Conservation (phyloP, 257 asterid genomes). For the Solanum ossicruentum region DNA sequence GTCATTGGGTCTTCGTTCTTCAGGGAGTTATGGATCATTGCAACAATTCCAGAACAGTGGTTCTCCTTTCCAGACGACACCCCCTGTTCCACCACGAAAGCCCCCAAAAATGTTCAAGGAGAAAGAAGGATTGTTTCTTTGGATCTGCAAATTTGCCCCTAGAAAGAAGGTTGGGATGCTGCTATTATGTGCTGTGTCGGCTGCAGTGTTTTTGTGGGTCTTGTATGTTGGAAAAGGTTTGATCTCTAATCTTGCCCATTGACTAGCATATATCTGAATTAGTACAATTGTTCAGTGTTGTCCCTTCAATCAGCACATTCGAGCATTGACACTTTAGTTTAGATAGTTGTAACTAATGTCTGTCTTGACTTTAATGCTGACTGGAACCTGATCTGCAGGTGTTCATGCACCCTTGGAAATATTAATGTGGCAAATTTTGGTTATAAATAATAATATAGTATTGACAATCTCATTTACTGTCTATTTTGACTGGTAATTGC, state of each 20-base stretch:
- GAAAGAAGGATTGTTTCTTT: slow-evolving; percentile 60
- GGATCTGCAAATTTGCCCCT: slow-evolving; percentile 83
- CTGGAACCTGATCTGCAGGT: neutral
- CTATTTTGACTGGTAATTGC: neutral
- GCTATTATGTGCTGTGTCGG: slow-evolving; percentile 56
- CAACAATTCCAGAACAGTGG: slow-evolving; percentile 45
- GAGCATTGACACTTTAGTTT: neutral
- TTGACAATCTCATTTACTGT: neutral
- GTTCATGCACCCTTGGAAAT: neutral
- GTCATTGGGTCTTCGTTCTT: slow-evolving; percentile 96
- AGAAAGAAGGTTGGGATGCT: slow-evolving; percentile 84
- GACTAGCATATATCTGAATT: neutral
- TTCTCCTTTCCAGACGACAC: slow-evolving; percentile 44
- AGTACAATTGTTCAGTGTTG: neutral
- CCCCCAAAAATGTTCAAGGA: slow-evolving; percentile 74
- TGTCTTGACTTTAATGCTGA: neutral
- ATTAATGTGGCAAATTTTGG: neutral
- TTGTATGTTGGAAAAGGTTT: slow-evolving; percentile 70
- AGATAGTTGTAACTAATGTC: neutral
- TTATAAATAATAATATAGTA: neutral
- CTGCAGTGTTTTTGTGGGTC: slow-evolving; percentile 68
- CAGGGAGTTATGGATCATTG: slow-evolving; percentile 96
- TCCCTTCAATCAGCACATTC: neutral
- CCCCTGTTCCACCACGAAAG: slow-evolving; percentile 43
- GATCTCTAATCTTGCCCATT: slow-evolving; percentile 2